These are phyloP conservation scores for Rhizopogon roseolus DNA, from an alignment of 768 basidiomycete genomes.

Conservation along the genomic window DNA sequence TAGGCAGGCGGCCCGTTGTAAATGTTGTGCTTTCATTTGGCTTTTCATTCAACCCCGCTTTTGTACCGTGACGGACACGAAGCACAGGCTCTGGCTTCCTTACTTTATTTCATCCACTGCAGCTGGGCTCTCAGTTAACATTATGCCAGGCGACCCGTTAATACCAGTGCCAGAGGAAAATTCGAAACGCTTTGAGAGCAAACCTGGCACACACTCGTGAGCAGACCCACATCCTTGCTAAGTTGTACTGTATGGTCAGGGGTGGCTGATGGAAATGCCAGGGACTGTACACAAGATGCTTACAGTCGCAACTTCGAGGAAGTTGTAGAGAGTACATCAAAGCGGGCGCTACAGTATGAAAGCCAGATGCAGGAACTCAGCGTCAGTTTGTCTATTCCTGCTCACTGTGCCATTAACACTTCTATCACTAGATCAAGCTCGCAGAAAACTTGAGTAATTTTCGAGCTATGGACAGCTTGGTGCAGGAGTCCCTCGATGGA, in stretches of 20 bases:
- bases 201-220: conserved; percentile 7
- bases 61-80: neutral
- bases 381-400: conserved; percentile 23
- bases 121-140: neutral
- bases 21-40: no score
- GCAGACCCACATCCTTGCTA: conserved; percentile 1
- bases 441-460: conserved; percentile 72
- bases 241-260: conserved; percentile 3
- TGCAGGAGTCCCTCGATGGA: conserved; percentile 58
- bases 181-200: neutral
- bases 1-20: no score
- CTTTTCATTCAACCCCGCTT: no score
- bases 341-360: conserved; percentile 46
- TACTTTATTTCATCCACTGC: neutral
- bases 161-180: conserved; percentile 3
- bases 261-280: conserved; percentile 5
- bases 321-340: conserved; percentile 40
- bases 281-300: conserved; percentile 6
- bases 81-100: neutral
- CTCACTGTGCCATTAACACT: neutral
- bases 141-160: neutral
- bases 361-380: conserved; percentile 59
- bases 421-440: conserved; percentile 46
- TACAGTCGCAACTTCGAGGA: conserved; percentile 30
- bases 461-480: conserved; percentile 62